These are phyloP conservation scores for Cenchrus fungigraminus DNA, from an alignment of 176 grass and related monocot genomes.

Conservation along the genomic window DNA sequence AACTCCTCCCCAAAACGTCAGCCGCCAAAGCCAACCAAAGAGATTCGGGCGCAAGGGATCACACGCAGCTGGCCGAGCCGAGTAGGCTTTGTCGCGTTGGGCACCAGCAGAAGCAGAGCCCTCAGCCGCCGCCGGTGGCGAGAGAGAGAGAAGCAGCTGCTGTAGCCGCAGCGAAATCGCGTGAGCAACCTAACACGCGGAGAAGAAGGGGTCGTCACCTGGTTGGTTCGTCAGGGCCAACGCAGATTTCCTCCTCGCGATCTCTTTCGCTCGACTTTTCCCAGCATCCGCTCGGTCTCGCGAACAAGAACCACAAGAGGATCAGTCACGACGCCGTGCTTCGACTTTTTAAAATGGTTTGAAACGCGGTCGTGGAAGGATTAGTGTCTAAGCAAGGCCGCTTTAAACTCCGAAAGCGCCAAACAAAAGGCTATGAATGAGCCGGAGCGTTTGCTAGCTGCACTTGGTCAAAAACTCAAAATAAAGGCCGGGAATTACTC, in stretches of 20 bases:
- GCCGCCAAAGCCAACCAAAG: neutral
- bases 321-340: neutral
- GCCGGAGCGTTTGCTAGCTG: neutral
- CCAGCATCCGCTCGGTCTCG: neutral
- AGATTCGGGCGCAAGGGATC: neutral
- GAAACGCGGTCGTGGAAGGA: neutral
- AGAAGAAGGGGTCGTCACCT: constrained; percentile 19
- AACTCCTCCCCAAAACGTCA: neutral
- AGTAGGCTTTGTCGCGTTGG: neutral
- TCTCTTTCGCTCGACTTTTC: neutral
- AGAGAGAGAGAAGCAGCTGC: neutral
- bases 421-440: neutral
- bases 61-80: neutral
- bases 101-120: neutral
- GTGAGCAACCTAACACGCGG: neutral
- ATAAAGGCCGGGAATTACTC: neutral
- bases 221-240: constrained; percentile 34
- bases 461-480: neutral
- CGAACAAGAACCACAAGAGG: constrained; percentile 1
- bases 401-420: neutral
- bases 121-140: neutral
- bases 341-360: neutral
- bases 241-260: neutral
- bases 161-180: neutral
- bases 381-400: constrained; percentile 34